Percentiles rank a stretch among this genome's conserved stretches.
Conservation (phyloP, 192 early-diverging fungal species). For the Phycomyces blakesleeanus region DNA sequence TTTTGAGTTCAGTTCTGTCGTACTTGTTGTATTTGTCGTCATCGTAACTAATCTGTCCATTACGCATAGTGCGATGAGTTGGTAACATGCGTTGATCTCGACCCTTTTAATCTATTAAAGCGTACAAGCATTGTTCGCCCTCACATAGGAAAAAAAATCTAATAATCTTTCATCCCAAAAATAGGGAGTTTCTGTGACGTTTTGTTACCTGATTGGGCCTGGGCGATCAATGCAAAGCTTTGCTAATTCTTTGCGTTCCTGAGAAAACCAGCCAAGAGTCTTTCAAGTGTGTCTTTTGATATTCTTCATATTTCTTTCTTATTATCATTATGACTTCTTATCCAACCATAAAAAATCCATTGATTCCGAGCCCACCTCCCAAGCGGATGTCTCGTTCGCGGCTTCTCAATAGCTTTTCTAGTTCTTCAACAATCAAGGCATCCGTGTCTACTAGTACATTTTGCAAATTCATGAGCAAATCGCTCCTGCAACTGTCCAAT, state of each 20-base stretch:
- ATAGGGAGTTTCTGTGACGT: neutral
- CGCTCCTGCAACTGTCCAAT: slow-evolving; percentile 8
- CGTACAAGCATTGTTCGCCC: neutral
- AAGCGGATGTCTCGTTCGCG: slow-evolving; percentile 5
- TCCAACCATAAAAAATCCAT: slow-evolving; percentile 15
- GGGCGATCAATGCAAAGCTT: neutral
- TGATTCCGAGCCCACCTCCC: slow-evolving; percentile 14
- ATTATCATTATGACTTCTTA: slow-evolving; percentile 9
- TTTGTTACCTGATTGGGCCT: neutral
- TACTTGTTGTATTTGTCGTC: slow-evolving; percentile 36
- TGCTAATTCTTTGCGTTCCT: neutral
- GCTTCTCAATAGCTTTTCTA: slow-evolving; percentile 11
- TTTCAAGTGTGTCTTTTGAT: neutral
- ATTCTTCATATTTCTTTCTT: neutral
- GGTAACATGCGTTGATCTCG: slow-evolving; percentile 19
- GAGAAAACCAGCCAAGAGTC: neutral
- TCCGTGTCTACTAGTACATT: slow-evolving; percentile 9
- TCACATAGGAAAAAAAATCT: neutral
- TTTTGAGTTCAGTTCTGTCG: neutral
- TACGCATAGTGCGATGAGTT: slow-evolving; percentile 26
- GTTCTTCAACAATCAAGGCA: slow-evolving; percentile 5
- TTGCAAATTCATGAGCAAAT: slow-evolving; percentile 16
- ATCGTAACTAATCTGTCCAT: slow-evolving; percentile 14
- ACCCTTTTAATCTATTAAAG: neutral
- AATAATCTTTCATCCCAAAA: neutral